Evolutionary conservation across 371 early-diverging fungal genomes (phyloP), one percentile per base, ranked within the genome.

Genomic region (Circinella umbellata): DNA sequence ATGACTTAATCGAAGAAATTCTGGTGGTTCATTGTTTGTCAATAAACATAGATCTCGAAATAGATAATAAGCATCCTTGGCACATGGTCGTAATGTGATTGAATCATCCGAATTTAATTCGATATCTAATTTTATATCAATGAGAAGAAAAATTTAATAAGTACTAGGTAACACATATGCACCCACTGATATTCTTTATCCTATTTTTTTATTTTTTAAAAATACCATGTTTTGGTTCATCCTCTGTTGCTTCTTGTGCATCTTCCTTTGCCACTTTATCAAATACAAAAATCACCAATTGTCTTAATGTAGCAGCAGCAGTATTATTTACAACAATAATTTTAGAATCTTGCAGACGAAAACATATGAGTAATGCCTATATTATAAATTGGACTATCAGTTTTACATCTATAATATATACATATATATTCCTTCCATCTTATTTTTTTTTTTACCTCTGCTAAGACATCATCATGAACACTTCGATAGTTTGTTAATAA

Each of bases 241-340:
- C 72, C 54, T 80, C 72, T 47, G 70, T 64, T 15, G 71, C 66
- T 17, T 60, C 69, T 62, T 68, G 69, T 8, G 69, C 67, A 64
- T 94, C 92, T 63, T 95, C 95, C 5, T 81, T 77, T 15, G 83
- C 86, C 4, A 96, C 94, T 66, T 95, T 94, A 66, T 98, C 99
- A 82, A 98, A 99, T n/a, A 95, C 90, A 61, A 91, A 88, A 4
- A 96, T 92, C 13, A 98, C 93, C 48, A 98, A 76, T 69, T 98
- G 99, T 14, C 97, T 89, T 59, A 99, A 76, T 0, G 96, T 98
- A 0, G 98, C 99, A 5, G 95, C 93, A 17, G 99, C 99, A 9
- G 98, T 98, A 71, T 95, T 96, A 75, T 91, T 91, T 15, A 99
- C 96, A 18, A 95, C 89, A 0, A 91, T 89, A n/a, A 89, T 88